Percentiles rank a stretch among this genome's conserved stretches.
Conservation (phyloP, 352 stramenopile species). For the Pythium scleroteichum region DNA sequence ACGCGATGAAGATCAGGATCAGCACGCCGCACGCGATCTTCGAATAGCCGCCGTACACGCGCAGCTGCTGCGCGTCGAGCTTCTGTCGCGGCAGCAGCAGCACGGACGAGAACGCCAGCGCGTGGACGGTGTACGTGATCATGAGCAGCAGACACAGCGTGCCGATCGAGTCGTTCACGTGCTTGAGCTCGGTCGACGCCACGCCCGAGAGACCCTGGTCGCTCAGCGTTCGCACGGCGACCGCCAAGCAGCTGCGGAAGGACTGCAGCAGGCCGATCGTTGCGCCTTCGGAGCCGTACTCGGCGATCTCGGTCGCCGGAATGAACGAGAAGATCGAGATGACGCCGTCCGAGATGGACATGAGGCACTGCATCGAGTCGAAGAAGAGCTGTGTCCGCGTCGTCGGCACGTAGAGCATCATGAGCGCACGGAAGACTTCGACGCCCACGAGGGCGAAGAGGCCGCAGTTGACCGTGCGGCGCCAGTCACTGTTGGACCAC, state of each 20-base stretch:
- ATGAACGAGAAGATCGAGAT: conserved; percentile 76
- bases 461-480: conserved; percentile 27
- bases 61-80: conserved; percentile 35
- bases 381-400: conserved; percentile 42
- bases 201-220: conserved; percentile 42
- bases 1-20: conserved; percentile 26
- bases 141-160: conserved; percentile 44
- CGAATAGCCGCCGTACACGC: conserved; percentile 34
- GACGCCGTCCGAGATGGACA: conserved; percentile 58
- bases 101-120: conserved; percentile 50
- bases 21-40: conserved; percentile 30
- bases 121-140: conserved; percentile 58
- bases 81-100: conserved; percentile 42
- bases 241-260: conserved; percentile 59
- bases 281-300: conserved; percentile 68
- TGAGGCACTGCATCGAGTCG: conserved; percentile 49
- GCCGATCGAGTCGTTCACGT: conserved; percentile 2
- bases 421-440: conserved; percentile 58
- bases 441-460: conserved; percentile 45
- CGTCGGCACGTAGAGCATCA: conserved; percentile 55
- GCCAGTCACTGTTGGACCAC: conserved; percentile 42
- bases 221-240: conserved; percentile 56
- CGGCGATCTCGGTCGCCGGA: conserved; percentile 61
- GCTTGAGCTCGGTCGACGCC: conserved; percentile 22
- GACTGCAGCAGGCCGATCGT: conserved; percentile 66